A percentile compares a stretch with the other conserved stretches of the same genome.
Conservation (phyloP, 495 filamentous ascomycete species). For the Talaromyces borbonicus region DNA sequence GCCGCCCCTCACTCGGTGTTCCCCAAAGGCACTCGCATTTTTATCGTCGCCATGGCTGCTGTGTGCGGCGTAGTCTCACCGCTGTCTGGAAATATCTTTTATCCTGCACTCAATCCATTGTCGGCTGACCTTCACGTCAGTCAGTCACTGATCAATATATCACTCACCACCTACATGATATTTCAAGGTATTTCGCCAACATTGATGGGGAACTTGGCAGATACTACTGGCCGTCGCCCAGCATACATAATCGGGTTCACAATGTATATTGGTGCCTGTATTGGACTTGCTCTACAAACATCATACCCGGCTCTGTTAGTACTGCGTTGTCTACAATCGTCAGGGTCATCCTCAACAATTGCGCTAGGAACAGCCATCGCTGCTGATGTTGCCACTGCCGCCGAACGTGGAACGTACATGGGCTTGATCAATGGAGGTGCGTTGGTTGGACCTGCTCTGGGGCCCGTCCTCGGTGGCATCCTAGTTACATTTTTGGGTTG, state of each 20-base stretch:
- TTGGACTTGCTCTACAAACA: conserved; percentile 52
- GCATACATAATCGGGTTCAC: conserved; percentile 49
- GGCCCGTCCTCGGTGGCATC: conserved; percentile 36
- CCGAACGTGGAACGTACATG: conserved; percentile 53
- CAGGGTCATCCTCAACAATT: conserved; percentile 40
- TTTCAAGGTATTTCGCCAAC: conserved; percentile 52
- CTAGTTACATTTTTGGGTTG: conserved; percentile 27
- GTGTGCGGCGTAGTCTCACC: conserved; percentile 27
- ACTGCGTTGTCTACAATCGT: conserved; percentile 52
- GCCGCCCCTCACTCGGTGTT: neutral
- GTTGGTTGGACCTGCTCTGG: conserved; percentile 21
- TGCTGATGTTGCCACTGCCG: conserved; percentile 49
- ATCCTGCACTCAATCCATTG: conserved; percentile 29
- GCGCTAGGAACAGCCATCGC: conserved; percentile 39
- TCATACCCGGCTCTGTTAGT: conserved; percentile 50
- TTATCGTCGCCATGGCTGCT: conserved; percentile 11
- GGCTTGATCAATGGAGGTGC: conserved; percentile 23
- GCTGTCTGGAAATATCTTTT: conserved; percentile 34
- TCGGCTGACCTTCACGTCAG: conserved; percentile 28
- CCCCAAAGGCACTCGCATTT: neutral
- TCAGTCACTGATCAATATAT: conserved; percentile 32
- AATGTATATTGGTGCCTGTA: conserved; percentile 52
- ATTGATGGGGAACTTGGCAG: conserved; percentile 50
- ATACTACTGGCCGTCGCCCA: conserved; percentile 47
- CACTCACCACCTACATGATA: conserved; percentile 53